A percentile compares a stretch with the other conserved stretches of the same genome.
Evolutionary conservation across 1,284 basidiomycete genomes (phyloP).

Genomic region (Boletus sp.): DNA sequence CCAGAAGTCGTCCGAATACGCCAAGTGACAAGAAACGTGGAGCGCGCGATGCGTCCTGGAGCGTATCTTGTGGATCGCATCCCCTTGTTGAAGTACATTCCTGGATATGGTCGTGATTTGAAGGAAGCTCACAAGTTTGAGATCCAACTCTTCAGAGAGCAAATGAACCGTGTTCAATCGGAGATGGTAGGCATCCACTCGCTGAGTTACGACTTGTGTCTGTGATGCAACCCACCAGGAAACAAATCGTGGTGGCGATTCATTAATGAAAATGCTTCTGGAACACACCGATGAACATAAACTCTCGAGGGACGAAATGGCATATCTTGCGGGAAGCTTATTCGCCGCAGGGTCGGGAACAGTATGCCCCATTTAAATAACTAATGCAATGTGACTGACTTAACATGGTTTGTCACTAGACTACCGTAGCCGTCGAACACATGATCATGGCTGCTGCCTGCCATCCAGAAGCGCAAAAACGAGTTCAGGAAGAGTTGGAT

Average conservation of each 20-base stretch:
- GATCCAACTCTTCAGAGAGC: constrained; percentile 47
- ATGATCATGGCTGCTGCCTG: too few species aligned
- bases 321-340: constrained; percentile 49
- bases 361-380: constrained; percentile 19
- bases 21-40: constrained; percentile 45
- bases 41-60: constrained; percentile 48
- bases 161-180: constrained; percentile 42
- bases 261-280: constrained; percentile 54
- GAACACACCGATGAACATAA: constrained; percentile 45
- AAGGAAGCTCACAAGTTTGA: constrained; percentile 52
- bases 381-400: not conserved
- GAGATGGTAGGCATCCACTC: constrained; percentile 38
- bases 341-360: constrained; percentile 52
- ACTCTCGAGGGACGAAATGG: constrained; percentile 50
- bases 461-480: constrained; percentile 52
- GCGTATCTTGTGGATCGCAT: constrained; percentile 54
- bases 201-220: not conserved
- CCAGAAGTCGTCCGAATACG: constrained; percentile 53
- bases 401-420: constrained; percentile 29
- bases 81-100: constrained; percentile 45
- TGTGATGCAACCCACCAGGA: not conserved
- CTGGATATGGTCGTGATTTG: constrained; percentile 13
- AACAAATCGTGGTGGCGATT: constrained; percentile 36
- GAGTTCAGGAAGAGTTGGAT: constrained; percentile 61
- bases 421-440: constrained; percentile 53